Percentiles rank a stretch among this genome's conserved stretches.
phyloP scores from a whole-genome alignment of 148 eudicot species.

The Rhododendron williamsianum region DNA sequence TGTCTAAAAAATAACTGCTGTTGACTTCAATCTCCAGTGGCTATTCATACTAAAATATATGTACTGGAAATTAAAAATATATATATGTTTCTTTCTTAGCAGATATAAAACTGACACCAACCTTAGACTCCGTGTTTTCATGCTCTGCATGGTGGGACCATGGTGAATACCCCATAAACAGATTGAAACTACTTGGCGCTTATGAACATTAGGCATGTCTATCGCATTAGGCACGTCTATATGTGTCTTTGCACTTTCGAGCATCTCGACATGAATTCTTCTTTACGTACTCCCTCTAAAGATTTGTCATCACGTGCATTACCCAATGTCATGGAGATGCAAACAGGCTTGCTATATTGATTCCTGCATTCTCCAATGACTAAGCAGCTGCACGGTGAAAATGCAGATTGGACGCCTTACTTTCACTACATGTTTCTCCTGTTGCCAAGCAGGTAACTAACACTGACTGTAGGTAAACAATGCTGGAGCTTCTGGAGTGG shows the following conservation, averaged over 20 bases:
- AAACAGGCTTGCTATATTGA: neutral
- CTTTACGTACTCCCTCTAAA: neutral
- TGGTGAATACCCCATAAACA: neutral
- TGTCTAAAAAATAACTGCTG: neutral
- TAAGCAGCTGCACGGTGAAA: neutral
- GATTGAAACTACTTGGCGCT: neutral
- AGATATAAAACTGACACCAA: neutral
- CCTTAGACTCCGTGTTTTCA: neutral
- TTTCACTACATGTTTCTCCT: neutral
- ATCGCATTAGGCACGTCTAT: neutral
- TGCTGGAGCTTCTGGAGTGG: constrained; percentile 52
- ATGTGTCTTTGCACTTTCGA: neutral
- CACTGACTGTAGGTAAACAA: constrained; percentile 40
- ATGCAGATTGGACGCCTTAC: neutral
- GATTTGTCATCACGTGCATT: neutral
- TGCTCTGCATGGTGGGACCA: neutral
- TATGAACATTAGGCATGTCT: neutral
- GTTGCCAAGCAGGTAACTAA: neutral
- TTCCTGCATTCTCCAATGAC: neutral
- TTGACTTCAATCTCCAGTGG: neutral
- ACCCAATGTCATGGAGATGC: neutral
- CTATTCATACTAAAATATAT: neutral
- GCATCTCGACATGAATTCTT: neutral
- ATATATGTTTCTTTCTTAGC: neutral
- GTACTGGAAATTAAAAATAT: neutral